Evolutionary conservation across 2,329 filamentous ascomycete genomes (phyloP).

Genomic region (Zymoseptoria brevis): DNA sequence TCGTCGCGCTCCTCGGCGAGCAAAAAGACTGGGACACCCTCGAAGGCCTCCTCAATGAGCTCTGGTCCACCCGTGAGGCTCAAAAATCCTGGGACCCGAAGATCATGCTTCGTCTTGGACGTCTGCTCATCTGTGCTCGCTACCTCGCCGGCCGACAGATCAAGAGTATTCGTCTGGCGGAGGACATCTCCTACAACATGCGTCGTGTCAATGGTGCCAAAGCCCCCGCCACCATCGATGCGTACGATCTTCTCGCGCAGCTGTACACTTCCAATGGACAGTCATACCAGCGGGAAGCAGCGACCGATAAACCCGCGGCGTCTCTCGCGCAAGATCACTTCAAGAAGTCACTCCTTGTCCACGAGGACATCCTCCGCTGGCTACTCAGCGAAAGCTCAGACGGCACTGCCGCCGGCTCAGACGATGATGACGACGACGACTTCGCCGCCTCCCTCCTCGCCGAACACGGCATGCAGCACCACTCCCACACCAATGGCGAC

Average conservation of each 20-base stretch:
- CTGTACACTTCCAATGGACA: conserved; percentile 40
- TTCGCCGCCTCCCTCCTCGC: conserved; percentile 31
- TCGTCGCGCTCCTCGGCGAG: conserved; percentile 42
- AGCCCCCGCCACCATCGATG: conserved; percentile 42
- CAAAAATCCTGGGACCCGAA: conserved; percentile 39
- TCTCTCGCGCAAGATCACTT: conserved; percentile 32
- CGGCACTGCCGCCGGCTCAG: conserved; percentile 26
- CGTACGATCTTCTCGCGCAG: conserved; percentile 43
- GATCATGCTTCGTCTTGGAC: conserved; percentile 46
- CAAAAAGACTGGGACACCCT: conserved; percentile 42
- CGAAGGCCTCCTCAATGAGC: conserved; percentile 36
- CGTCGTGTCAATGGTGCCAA: conserved; percentile 45
- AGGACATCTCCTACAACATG: conserved; percentile 50
- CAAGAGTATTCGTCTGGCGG: conserved; percentile 41
- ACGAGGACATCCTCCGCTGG: conserved; percentile 26
- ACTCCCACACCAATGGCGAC: conserved; percentile 21
- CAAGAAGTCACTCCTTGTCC: conserved; percentile 32
- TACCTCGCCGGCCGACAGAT: conserved; percentile 42
- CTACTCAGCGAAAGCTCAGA: conserved; percentile 20
- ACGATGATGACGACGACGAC: conserved; percentile 33
- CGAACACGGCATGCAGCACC: conserved; percentile 28
- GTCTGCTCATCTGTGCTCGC: conserved; percentile 45
- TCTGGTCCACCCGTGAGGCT: conserved; percentile 41
- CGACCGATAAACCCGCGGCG: conserved; percentile 28
- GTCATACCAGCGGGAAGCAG: conserved; percentile 31